phyloP scores from a whole-genome alignment of 1,284 basidiomycete genomes.

The Puccinia horiana region DNA sequence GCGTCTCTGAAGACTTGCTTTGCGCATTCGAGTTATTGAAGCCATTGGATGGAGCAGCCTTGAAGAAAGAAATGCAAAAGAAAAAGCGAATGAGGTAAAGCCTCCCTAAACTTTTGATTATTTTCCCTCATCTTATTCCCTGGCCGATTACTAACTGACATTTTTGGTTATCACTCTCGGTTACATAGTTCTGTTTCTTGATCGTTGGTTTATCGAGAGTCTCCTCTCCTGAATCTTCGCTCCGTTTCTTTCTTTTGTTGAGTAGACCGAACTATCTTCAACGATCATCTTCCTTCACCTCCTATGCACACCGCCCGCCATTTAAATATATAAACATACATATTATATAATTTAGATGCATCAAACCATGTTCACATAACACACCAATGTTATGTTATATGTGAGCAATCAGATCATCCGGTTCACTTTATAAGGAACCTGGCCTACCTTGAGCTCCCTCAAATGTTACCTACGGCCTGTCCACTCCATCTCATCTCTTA shows the following conservation, averaged over 20 bases:
- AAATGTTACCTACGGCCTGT: not conserved
- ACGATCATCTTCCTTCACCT: not conserved
- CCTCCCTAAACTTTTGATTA: no score
- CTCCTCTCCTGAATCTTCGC: no score
- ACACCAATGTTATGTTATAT: not conserved
- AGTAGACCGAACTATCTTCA: not conserved
- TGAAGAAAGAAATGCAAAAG: constrained; percentile 99
- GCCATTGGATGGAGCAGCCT: constrained; percentile 87
- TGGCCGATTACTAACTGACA: not conserved
- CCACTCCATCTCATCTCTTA: not conserved
- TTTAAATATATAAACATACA: not conserved
- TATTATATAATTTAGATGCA: not conserved
- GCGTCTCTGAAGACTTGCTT: constrained; percentile 92
- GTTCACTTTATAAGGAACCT: not conserved
- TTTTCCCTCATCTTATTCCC: not conserved
- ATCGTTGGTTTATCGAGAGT: not conserved
- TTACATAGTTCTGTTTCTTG: not conserved
- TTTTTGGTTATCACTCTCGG: not conserved
- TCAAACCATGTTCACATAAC: not conserved
- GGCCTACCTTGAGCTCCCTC: not conserved
- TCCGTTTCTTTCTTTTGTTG: not conserved
- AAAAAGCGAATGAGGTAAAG: constrained; percentile 82
- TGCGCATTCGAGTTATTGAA: constrained; percentile 98
- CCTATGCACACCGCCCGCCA: not conserved
- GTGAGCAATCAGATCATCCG: not conserved